A percentile compares a stretch with the other conserved stretches of the same genome.
Evolutionary conservation across 2,329 filamentous ascomycete species (phyloP).

Genomic region (Pseudocercospora vitis): DNA sequence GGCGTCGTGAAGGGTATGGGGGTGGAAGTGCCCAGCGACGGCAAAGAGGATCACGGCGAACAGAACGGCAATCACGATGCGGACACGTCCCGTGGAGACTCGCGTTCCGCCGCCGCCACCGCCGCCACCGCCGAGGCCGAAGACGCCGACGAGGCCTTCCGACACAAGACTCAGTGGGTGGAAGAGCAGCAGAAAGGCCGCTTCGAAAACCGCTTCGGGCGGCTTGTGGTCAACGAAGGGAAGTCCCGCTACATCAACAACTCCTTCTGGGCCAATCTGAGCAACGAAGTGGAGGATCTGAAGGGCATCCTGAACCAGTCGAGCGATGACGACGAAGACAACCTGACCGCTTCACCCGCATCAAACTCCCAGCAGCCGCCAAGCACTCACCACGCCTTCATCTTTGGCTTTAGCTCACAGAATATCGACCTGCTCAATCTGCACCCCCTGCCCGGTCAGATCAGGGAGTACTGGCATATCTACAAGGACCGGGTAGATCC

Average conservation of each 20-base stretch:
- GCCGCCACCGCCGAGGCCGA: not conserved
- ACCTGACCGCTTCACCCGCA: conserved; percentile 42
- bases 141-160: conserved; percentile 21
- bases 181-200: conserved; percentile 31
- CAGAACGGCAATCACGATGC: conserved; percentile 6
- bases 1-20: conserved; percentile 68
- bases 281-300: conserved; percentile 68
- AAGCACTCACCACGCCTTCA: conserved; percentile 67
- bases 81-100: not conserved
- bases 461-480: conserved; percentile 67
- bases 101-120: not conserved
- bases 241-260: conserved; percentile 73
- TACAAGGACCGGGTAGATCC: conserved; percentile 75
- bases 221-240: conserved; percentile 69
- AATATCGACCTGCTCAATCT: conserved; percentile 64
- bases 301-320: conserved; percentile 63
- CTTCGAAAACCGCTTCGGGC: conserved; percentile 57
- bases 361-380: conserved; percentile 31
- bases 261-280: conserved; percentile 67
- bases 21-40: conserved; percentile 38
- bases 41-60: conserved; percentile 9
- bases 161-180: conserved; percentile 29
- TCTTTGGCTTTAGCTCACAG: conserved; percentile 71
- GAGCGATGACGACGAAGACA: conserved; percentile 61
- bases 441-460: conserved; percentile 66